Conservation (phyloP, 148 eudicot genomes). For the Cornus kousa region DNA sequence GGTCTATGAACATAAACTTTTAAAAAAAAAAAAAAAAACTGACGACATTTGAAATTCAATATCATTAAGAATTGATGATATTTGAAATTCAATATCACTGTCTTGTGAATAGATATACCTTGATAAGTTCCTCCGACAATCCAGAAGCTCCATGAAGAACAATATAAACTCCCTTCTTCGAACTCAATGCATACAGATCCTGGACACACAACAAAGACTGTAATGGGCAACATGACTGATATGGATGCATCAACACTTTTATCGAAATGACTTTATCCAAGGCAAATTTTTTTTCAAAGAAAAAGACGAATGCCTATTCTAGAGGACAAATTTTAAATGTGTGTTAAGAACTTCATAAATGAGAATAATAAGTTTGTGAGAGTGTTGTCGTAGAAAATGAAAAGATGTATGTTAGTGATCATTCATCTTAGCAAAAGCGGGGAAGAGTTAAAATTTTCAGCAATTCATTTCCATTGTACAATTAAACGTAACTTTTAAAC, state of each 20-base stretch:
- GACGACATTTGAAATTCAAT: no score
- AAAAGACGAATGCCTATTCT: background rate
- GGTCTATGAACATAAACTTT: background rate
- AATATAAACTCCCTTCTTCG: constrained; percentile 65
- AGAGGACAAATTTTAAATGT: background rate
- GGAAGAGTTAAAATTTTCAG: background rate
- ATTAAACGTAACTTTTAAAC: no score
- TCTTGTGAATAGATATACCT: constrained; percentile 47
- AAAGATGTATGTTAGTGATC: background rate
- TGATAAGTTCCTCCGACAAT: constrained; percentile 62
- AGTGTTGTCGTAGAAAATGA: background rate
- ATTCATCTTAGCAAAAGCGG: background rate
- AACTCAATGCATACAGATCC: constrained; percentile 63
- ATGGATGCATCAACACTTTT: background rate
- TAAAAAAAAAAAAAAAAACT: background rate
- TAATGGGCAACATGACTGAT: constrained; percentile 12
- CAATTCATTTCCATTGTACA: background rate
- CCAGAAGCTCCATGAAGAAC: constrained; percentile 99
- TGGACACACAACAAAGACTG: constrained; percentile 20
- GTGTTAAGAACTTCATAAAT: background rate
- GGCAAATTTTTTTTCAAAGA: background rate
- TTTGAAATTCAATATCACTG: background rate
- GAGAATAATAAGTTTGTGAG: background rate
- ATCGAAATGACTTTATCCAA: background rate
- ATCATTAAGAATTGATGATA: background rate